A percentile compares a stretch with the other conserved stretches of the same genome.
phyloP scores from a whole-genome alignment of 2,329 filamentous ascomycete species.

The Tolypocladium nubicola region DNA sequence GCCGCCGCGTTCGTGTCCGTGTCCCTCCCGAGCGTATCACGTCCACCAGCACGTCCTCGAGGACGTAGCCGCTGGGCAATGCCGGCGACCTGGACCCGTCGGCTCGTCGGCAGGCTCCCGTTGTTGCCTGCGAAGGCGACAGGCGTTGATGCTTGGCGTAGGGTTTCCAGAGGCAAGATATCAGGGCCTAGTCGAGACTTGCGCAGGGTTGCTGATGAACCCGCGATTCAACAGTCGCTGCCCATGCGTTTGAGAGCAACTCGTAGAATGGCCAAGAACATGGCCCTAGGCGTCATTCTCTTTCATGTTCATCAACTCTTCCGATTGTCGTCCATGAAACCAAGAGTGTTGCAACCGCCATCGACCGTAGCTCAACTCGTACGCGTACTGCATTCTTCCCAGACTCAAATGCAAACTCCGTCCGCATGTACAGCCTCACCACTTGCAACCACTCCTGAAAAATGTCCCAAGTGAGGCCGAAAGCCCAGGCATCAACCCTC shows the following conservation, averaged over 20 bases:
- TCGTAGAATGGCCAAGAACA: neutral
- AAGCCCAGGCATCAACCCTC: too few relatives aligned
- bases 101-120: slow-evolving; percentile 31
- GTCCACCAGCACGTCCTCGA: slow-evolving; percentile 34
- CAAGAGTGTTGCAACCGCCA: neutral
- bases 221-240: neutral
- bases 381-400: neutral
- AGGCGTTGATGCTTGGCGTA: neutral
- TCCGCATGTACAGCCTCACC: too few relatives aligned
- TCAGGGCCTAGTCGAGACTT: neutral
- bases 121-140: slow-evolving; percentile 14
- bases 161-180: neutral
- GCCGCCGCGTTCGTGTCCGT: slow-evolving; percentile 37
- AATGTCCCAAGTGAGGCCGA: too few relatives aligned
- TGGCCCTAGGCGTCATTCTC: neutral
- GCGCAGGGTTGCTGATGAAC: too few relatives aligned
- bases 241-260: neutral
- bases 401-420: too few relatives aligned
- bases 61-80: slow-evolving; percentile 30
- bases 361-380: neutral
- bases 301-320: neutral
- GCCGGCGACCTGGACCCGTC: slow-evolving; percentile 10
- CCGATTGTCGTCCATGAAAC: neutral
- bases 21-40: slow-evolving; percentile 32
- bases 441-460: too few relatives aligned